Evolutionary conservation across 2,329 filamentous ascomycete genomes (phyloP).

Genomic region (Lasiodiplodia gonubiensis): DNA sequence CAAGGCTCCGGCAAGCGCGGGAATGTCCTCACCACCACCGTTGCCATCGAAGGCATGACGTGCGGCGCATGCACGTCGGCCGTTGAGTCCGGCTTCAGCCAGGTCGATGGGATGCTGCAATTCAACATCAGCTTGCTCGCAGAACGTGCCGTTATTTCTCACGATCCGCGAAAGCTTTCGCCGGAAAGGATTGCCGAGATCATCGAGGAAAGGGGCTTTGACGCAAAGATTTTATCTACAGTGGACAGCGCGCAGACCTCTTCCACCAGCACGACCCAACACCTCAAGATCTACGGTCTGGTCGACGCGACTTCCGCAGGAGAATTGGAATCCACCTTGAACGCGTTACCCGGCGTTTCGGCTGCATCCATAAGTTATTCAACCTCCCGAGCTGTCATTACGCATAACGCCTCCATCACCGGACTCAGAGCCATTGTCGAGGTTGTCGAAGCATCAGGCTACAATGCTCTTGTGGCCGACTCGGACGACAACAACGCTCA

Average conservation of each 20-base stretch:
- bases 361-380: constrained; percentile 75
- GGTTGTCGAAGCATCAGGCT: constrained; percentile 77
- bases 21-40: constrained; percentile 71
- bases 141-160: constrained; percentile 86
- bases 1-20: constrained; percentile 51
- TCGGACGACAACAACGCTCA: constrained; percentile 96
- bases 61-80: constrained; percentile 96
- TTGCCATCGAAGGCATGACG: constrained; percentile 95
- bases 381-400: constrained; percentile 75
- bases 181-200: constrained; percentile 77
- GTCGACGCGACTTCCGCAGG: constrained; percentile 74
- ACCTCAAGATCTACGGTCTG: constrained; percentile 85
- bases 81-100: constrained; percentile 80
- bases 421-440: constrained; percentile 86
- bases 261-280: constrained; percentile 65
- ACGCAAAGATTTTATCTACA: constrained; percentile 80
- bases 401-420: constrained; percentile 72
- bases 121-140: constrained; percentile 96
- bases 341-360: constrained; percentile 70
- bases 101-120: constrained; percentile 76
- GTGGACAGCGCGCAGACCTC: constrained; percentile 62
- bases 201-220: constrained; percentile 90
- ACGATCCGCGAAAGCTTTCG: constrained; percentile 74
- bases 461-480: constrained; percentile 88
- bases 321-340: constrained; percentile 71